phyloP scores from a whole-genome alignment of 2,329 filamentous ascomycete species.

The Sporothrix luriei region DNA sequence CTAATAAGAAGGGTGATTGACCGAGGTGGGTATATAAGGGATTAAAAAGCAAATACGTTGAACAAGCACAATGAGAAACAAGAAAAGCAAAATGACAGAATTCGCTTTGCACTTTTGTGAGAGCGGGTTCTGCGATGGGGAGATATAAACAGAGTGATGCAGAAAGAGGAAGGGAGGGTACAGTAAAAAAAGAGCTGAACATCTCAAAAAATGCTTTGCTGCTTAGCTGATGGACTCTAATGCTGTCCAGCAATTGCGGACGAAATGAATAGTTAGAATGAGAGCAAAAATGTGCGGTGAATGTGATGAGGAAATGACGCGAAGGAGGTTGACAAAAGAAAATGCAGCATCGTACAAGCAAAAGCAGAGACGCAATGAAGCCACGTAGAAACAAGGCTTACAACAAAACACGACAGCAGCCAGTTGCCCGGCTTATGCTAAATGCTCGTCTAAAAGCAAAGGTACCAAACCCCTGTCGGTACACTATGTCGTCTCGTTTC shows the following conservation, averaged over 20 bases:
- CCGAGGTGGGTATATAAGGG: constrained; percentile 22
- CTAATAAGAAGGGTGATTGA: constrained; percentile 3
- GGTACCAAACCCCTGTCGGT: constrained; percentile 46
- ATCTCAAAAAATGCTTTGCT: background rate
- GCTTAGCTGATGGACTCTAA: background rate
- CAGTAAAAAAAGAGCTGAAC: background rate
- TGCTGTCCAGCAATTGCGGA: background rate
- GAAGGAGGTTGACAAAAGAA: background rate
- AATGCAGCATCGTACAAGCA: background rate
- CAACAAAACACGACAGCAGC: constrained; percentile 34
- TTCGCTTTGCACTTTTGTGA: background rate
- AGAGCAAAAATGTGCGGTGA: background rate
- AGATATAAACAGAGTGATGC: too few relatives aligned
- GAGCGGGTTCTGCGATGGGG: background rate
- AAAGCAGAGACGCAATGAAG: constrained; percentile 1
- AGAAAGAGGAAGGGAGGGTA: background rate
- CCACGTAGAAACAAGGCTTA: constrained; percentile 3
- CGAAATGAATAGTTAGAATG: background rate
- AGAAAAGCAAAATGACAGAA: constrained; percentile 8
- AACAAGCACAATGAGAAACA: background rate
- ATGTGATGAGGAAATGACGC: background rate
- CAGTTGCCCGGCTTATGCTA: constrained; percentile 45
- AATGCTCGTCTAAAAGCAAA: constrained; percentile 57
- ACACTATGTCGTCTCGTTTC: background rate
- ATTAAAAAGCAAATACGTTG: constrained; percentile 14